These are phyloP conservation scores for Kernera saxatilis DNA, from an alignment of 345 rosid genomes.

Conservation along the genomic window DNA sequence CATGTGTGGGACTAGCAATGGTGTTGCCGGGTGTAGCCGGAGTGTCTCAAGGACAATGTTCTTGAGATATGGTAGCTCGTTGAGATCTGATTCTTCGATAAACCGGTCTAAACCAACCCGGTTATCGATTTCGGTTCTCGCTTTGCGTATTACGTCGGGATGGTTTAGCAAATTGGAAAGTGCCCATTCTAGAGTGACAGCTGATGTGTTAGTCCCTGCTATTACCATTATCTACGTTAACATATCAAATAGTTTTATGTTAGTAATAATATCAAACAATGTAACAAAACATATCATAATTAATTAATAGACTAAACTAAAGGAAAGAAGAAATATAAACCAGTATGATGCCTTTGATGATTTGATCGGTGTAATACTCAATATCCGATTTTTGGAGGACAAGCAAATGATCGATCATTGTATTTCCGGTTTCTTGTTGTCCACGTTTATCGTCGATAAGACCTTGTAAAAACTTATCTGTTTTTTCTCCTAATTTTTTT, in stretches of 20 bases:
- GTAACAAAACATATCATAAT: background rate
- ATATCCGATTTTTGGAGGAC: constrained; percentile 44
- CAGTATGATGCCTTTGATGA: constrained; percentile 53
- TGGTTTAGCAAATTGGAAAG: constrained; percentile 44
- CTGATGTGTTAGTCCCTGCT: constrained; percentile 51
- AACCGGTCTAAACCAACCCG: constrained; percentile 29
- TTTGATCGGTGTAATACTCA: constrained; percentile 45
- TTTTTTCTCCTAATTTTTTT: constrained; percentile 12
- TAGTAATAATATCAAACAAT: background rate
- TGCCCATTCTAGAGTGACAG: constrained; percentile 50
- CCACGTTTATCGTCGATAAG: constrained; percentile 43
- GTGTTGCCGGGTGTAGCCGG: constrained; percentile 38
- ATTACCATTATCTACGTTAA: constrained; percentile 29
- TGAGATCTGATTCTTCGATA: constrained; percentile 36
- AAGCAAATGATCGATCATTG: constrained; percentile 63
- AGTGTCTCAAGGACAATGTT: constrained; percentile 43
- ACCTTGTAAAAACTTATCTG: constrained; percentile 33
- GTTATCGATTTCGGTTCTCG: constrained; percentile 29
- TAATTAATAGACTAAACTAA: background rate
- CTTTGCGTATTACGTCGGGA: constrained; percentile 35
- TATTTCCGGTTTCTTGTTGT: constrained; percentile 25
- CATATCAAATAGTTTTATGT: background rate
- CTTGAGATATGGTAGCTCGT: constrained; percentile 40
- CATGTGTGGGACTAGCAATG: constrained; percentile 36
- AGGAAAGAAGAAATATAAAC: constrained; percentile 7